phyloP scores from a whole-genome alignment of 495 filamentous ascomycete genomes.

The Podospora australis region DNA sequence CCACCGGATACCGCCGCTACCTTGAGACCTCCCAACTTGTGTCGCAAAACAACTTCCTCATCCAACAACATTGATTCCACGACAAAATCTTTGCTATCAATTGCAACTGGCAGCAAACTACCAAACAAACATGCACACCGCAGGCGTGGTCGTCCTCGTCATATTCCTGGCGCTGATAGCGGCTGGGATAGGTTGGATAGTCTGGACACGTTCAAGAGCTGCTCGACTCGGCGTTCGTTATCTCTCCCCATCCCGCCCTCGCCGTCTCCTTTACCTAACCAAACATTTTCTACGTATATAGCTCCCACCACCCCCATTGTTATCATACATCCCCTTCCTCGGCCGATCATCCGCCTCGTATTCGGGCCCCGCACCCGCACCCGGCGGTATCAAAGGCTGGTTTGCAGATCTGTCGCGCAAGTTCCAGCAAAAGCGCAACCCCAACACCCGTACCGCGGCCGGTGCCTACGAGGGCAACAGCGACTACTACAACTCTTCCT shows the following conservation, averaged over 20 bases:
- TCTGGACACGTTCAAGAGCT: constrained; percentile 55
- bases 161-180: constrained; percentile 44
- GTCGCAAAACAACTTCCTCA: background rate
- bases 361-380: constrained; percentile 42
- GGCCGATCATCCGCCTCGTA: constrained; percentile 29
- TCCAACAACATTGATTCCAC: background rate
- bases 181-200: constrained; percentile 41
- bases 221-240: constrained; percentile 51
- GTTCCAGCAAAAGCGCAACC: constrained; percentile 41
- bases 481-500: too few relatives aligned
- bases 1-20: too few relatives aligned
- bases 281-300: constrained; percentile 7
- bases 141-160: constrained; percentile 43
- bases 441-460: constrained; percentile 47
- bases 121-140: constrained; percentile 32
- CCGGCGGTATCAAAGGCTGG: constrained; percentile 56
- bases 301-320: constrained; percentile 55
- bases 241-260: background rate
- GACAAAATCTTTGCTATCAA: background rate
- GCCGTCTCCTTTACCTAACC: background rate
- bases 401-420: constrained; percentile 43
- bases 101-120: background rate
- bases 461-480: constrained; percentile 55
- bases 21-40: too few relatives aligned
- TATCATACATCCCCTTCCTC: constrained; percentile 55